Percentiles rank a stretch among this genome's conserved stretches.
phyloP scores from a whole-genome alignment of 805 yeast species.

The Lachancea fermentati region DNA sequence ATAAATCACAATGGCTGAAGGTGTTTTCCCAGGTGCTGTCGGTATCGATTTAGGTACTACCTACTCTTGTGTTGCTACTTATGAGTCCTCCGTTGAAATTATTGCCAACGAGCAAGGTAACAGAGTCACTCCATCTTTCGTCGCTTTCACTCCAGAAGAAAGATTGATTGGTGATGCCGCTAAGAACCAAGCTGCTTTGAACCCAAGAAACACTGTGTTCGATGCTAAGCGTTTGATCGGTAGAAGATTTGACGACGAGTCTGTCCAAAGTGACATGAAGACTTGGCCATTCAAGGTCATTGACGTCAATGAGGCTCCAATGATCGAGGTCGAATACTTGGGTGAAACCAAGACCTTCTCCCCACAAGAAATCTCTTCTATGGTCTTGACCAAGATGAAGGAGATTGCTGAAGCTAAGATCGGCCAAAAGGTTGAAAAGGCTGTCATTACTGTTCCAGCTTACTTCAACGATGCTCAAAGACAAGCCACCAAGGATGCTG shows the following conservation, averaged over 20 bases:
- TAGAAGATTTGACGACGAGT: slow-evolving; percentile 67
- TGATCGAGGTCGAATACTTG: slow-evolving; percentile 62
- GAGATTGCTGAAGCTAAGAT: slow-evolving; percentile 74
- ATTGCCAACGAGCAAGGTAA: slow-evolving; percentile 83
- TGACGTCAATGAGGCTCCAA: slow-evolving; percentile 61
- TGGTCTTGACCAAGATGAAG: slow-evolving; percentile 79
- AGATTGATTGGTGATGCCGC: slow-evolving; percentile 81
- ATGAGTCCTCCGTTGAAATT: slow-evolving; percentile 71
- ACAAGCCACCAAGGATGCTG: slow-evolving; percentile 80
- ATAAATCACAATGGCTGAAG: slow-evolving; percentile 73
- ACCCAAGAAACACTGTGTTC: slow-evolving; percentile 70
- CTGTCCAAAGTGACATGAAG: slow-evolving; percentile 86
- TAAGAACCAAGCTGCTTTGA: slow-evolving; percentile 76
- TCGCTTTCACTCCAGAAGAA: slow-evolving; percentile 72
- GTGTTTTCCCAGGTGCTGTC: slow-evolving; percentile 98
- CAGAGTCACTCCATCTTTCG: slow-evolving; percentile 80
- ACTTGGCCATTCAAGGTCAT: slow-evolving; percentile 79
- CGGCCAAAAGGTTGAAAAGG: slow-evolving; percentile 65
- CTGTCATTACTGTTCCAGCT: slow-evolving; percentile 77
- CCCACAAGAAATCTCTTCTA: slow-evolving; percentile 71
- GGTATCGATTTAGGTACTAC: slow-evolving; percentile 98
- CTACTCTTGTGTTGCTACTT: slow-evolving; percentile 72
- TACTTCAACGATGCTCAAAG: slow-evolving; percentile 76
- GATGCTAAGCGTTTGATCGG: slow-evolving; percentile 83
- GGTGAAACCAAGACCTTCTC: slow-evolving; percentile 66